Evolutionary conservation across 495 filamentous ascomycete species (phyloP), one percentile per base, ranked within the genome.

Genomic region (Aspergillus egyptiacus): DNA sequence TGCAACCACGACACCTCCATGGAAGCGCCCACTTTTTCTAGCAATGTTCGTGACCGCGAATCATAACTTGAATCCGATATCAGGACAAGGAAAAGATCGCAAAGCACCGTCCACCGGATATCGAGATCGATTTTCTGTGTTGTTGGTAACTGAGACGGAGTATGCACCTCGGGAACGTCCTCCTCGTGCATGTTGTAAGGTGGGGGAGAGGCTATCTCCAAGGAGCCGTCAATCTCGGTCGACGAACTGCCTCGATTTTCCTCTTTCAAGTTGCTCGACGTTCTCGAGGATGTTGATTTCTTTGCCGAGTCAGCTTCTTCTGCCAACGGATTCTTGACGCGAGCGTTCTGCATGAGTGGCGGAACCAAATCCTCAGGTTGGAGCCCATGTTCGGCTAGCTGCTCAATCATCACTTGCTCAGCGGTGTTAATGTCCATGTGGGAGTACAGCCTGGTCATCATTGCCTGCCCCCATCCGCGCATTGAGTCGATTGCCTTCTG

Each of bases 351-450:
- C 88, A 96, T 95, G 36, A 99, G 74, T 1, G 86, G 76, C 3
- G 84, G 85, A 0, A 88, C 86, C 20, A 99, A 73, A 65, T 99
- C 93, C 25, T 65, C 67, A 2, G 91, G 85, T 50, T 86, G 69
- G 6, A 99, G 89, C 10, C 91, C 94, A 69, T 99, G 93, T 40
- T 88, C 86, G 10, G 85, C 81, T 50, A 99, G 72, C 65, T 99
- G 94, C 66, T 99, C 93, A 54, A 99, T 96, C 93, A 99, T 99
- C 58, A 99, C 72, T 70, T 99, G 93, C 72, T 99, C 93, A 46
- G 66, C 65, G 25, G 85, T 62, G 58, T 82, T 86, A 57, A 99
- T 90, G 46, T 99, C 93, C 93, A 99, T 97, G 68, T 99, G 93
- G 15, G 77, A 69, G 66, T 96, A 97, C 27, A 99, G 60, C 47